Conservation (phyloP, 257 asterid genomes). For the Fraxinus excelsior region DNA sequence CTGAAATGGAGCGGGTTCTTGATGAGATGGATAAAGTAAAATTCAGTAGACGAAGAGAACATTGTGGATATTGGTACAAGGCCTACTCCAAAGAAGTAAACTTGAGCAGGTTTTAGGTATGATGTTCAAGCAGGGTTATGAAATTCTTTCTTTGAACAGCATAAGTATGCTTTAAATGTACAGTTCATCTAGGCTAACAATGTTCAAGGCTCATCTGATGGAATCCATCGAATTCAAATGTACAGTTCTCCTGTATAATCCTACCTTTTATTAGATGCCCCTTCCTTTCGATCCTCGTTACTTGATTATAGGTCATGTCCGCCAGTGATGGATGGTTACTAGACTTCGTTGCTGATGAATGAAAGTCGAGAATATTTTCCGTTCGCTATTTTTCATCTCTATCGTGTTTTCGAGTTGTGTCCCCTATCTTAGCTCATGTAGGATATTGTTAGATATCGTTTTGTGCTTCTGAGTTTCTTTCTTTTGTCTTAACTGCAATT, state of each 20-base stretch:
- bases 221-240: constrained; percentile 29
- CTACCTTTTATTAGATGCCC: not conserved
- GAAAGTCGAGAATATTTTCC: too few relatives aligned
- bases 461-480: too few relatives aligned
- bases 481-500: too few relatives aligned
- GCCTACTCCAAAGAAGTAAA: constrained; percentile 58
- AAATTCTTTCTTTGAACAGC: constrained; percentile 3
- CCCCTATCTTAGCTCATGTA: too few relatives aligned
- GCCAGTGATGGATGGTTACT: too few relatives aligned
- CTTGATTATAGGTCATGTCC: not conserved
- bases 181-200: constrained; percentile 25
- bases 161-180: constrained; percentile 1
- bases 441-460: too few relatives aligned
- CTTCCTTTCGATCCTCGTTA: not conserved
- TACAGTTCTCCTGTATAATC: constrained; percentile 11
- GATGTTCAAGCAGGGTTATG: constrained; percentile 69
- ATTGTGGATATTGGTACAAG: constrained; percentile 58
- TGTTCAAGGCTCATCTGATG: constrained; percentile 13
- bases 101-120: constrained; percentile 61
- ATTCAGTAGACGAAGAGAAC: constrained; percentile 55
- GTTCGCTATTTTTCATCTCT: too few relatives aligned
- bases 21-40: constrained; percentile 65
- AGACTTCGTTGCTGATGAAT: not conserved
- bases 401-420: too few relatives aligned
- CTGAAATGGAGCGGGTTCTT: constrained; percentile 84